phyloP scores from a whole-genome alignment of 805 yeast genomes.

The Teunomyces gatunensis region DNA sequence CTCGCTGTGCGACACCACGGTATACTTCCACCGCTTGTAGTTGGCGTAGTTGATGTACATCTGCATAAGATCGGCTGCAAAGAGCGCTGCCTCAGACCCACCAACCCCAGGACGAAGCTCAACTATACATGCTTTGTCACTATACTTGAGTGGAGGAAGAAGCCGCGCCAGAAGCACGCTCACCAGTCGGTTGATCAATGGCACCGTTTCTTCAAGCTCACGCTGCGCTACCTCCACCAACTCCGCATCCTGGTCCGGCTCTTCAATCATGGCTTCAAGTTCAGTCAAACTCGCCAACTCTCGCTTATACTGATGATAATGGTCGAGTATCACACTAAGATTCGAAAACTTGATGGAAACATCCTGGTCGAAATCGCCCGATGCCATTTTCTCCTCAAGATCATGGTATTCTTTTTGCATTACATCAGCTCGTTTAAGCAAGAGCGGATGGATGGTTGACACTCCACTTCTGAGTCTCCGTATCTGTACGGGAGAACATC shows the following conservation, averaged over 20 bases:
- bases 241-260: constrained; percentile 32
- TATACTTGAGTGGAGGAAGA: constrained; percentile 73
- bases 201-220: constrained; percentile 52
- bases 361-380: constrained; percentile 35
- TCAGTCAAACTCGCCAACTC: constrained; percentile 25
- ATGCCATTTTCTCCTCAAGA: constrained; percentile 26
- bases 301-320: constrained; percentile 24
- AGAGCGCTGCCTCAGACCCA: constrained; percentile 88
- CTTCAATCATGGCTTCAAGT: constrained; percentile 24
- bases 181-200: constrained; percentile 43
- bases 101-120: constrained; percentile 96
- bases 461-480: constrained; percentile 8
- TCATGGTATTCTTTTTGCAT: constrained; percentile 27
- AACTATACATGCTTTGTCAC: constrained; percentile 72
- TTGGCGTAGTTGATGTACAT: constrained; percentile 81
- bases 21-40: constrained; percentile 62
- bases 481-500: neutral
- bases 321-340: constrained; percentile 29
- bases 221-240: constrained; percentile 54
- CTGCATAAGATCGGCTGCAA: constrained; percentile 71
- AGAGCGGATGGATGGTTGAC: constrained; percentile 38
- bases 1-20: constrained; percentile 53
- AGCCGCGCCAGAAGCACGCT: constrained; percentile 53
- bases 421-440: constrained; percentile 33
- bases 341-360: constrained; percentile 31